phyloP scores from a whole-genome alignment of 345 rosid genomes.

The Lepidium aucheri region DNA sequence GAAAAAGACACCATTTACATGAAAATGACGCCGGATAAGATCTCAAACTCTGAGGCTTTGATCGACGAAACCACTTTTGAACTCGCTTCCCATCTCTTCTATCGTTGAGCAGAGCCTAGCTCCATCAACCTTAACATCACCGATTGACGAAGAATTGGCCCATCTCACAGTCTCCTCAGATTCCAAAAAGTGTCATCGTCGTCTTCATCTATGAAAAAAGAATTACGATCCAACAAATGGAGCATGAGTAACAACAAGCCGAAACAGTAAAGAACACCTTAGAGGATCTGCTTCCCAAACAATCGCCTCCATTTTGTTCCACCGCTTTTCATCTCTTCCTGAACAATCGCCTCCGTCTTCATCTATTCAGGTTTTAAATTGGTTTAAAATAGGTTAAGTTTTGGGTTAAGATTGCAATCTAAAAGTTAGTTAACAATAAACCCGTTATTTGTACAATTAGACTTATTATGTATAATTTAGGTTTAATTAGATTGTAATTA shows the following conservation, averaged over 20 bases:
- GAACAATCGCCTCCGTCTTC: too few relatives aligned
- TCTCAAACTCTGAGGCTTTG: conserved; percentile 61
- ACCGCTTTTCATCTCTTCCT: conserved; percentile 29
- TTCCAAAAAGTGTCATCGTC: conserved; percentile 16
- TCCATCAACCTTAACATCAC: conserved; percentile 14
- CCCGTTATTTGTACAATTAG: too few relatives aligned
- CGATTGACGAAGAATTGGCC: background rate
- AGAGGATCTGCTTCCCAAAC: conserved; percentile 34
- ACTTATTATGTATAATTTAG: too few relatives aligned
- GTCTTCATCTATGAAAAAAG: conserved; percentile 22
- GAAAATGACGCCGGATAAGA: conserved; percentile 55
- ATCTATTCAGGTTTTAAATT: too few relatives aligned
- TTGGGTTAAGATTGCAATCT: too few relatives aligned
- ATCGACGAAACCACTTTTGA: conserved; percentile 42
- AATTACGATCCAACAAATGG: conserved; percentile 44
- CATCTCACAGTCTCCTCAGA: conserved; percentile 12
- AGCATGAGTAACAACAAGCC: conserved; percentile 46
- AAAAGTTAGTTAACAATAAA: too few relatives aligned
- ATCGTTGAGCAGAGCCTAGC: conserved; percentile 67
- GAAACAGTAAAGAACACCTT: conserved; percentile 37
- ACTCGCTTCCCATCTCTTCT: conserved; percentile 84
- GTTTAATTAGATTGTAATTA: too few relatives aligned
- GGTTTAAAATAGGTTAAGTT: too few relatives aligned
- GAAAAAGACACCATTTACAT: conserved; percentile 56
- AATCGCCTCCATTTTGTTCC: conserved; percentile 41